phyloP scores from a whole-genome alignment of 2,329 filamentous ascomycete genomes.

The Apiospora hydei region DNA sequence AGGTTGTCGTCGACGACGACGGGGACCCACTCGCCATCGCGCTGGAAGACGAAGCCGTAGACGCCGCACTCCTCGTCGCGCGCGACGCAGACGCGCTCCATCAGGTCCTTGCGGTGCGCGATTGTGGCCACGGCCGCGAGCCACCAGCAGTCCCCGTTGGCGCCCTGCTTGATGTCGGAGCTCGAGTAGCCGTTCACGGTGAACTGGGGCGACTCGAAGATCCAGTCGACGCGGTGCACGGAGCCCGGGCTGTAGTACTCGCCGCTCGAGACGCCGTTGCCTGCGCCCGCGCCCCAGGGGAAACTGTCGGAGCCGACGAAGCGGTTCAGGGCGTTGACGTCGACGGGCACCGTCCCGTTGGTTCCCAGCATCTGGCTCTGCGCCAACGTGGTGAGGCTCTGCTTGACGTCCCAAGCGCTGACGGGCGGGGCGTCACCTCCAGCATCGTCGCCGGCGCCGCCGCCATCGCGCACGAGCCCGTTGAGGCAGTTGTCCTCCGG shows the following conservation, averaged over 20 bases:
- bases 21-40: conserved; percentile 75
- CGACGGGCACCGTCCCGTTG: conserved; percentile 31
- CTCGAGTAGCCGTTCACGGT: conserved; percentile 49
- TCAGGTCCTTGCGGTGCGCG: conserved; percentile 69
- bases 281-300: not conserved
- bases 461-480: conserved; percentile 25
- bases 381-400: conserved; percentile 34
- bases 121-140: conserved; percentile 74
- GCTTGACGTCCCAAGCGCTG: conserved; percentile 33
- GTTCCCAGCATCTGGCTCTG: conserved; percentile 34
- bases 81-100: conserved; percentile 72
- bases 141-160: conserved; percentile 76
- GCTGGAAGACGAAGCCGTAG: conserved; percentile 77
- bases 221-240: conserved; percentile 52
- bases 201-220: conserved; percentile 51
- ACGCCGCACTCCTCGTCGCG: conserved; percentile 73
- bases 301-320: conserved; percentile 30
- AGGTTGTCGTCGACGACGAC: conserved; percentile 78
- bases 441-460: conserved; percentile 23
- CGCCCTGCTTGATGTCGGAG: conserved; percentile 52
- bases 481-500: conserved; percentile 46
- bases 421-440: not conserved
- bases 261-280: conserved; percentile 28
- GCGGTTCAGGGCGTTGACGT: conserved; percentile 31
- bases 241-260: conserved; percentile 43